Conservation (phyloP, 202 grass and related monocot genomes). For the Saccharum hybrid region DNA sequence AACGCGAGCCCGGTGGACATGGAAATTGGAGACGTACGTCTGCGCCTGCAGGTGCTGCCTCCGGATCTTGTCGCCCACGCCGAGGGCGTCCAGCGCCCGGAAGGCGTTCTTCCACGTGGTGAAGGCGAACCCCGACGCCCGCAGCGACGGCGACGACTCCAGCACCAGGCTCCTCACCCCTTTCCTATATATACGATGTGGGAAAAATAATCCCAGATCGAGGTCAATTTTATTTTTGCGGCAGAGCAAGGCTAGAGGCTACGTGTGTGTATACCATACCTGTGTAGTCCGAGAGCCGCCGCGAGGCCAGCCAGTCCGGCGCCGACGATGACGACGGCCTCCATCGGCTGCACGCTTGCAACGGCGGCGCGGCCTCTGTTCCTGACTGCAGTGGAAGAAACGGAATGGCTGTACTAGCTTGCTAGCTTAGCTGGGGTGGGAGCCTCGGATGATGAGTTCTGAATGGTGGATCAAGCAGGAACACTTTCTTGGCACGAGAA, state of each 20-base stretch:
- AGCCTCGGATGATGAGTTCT: not conserved
- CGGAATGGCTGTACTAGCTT: not conserved
- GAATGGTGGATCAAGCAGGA: no score
- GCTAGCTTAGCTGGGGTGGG: not conserved
- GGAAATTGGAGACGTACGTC: not conserved
- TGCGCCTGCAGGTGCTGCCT: slow-evolving; percentile 30
- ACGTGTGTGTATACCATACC: slow-evolving; percentile 32
- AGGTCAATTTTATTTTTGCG: not conserved
- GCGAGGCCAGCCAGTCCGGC: slow-evolving; percentile 64
- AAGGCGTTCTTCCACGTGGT: slow-evolving; percentile 62
- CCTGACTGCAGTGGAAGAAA: not conserved
- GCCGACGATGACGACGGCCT: slow-evolving; percentile 59
- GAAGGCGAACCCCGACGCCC: slow-evolving; percentile 62
- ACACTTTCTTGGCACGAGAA: no score
- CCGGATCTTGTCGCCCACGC: slow-evolving; percentile 58
- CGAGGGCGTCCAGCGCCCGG: slow-evolving; percentile 64
- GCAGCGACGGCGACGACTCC: slow-evolving; percentile 63
- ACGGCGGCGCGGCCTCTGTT: not conserved
- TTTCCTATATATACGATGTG: slow-evolving; percentile 5
- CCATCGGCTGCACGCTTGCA: slow-evolving; percentile 25
- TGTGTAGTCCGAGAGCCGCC: slow-evolving; percentile 61
- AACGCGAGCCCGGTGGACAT: not conserved
- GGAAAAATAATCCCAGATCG: not conserved
- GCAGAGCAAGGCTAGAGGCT: not conserved
- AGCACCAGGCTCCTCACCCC: slow-evolving; percentile 61